Base-by-base conservation (phyloP, 129 eudicot species). In the Centaurea solstitialis region DNA sequence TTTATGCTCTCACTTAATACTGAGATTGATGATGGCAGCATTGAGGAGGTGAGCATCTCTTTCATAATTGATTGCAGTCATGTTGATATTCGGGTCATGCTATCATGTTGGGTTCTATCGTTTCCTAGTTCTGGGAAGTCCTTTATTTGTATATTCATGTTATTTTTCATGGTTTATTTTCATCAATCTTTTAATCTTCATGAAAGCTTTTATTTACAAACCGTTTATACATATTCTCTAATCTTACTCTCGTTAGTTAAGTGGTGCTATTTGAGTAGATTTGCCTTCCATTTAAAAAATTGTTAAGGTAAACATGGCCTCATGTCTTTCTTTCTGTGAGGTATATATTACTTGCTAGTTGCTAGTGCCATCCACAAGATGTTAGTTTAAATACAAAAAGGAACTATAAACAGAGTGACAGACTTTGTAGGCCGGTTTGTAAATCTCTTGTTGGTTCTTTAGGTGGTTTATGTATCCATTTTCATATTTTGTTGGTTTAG, bases 21-120 rank as follows among this genome's bases (percentile, higher is more conserved):
- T 15, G 91, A 84, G 84, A 81, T 89, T n/a, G 92, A 65, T 15
- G 98, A 93, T 79, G 98, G 98, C 72, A 93, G 98, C 87, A 84
- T 93, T 74, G 94, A 89, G 84, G 96, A 91, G 96, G 97, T 90
- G 82, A 53, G 41, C 15, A 22, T 17, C 28, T 57, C 41, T 12
- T 65, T 18, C 2, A 17, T 45, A 22, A 30, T n/a, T 17, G 13
- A 7, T 80, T 72, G 57, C 24, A 7, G 20, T 24, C 35, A 0
- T 7, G 9, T 12, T 21, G 17, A 38, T 33, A 9, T 62, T 66
- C 1, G 0, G 15, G 30, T 35, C 59, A 61, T 61, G 59, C 68
- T 61, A 37, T 70, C 18, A 70, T 53, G 13, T 18, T 12, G 76
- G 69, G 5, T 78, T 53, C 22, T 79, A 20, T 22, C 6, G 41